Base-by-base conservation (phyloP, 768 basidiomycete species). In the Russula abietina region DNA sequence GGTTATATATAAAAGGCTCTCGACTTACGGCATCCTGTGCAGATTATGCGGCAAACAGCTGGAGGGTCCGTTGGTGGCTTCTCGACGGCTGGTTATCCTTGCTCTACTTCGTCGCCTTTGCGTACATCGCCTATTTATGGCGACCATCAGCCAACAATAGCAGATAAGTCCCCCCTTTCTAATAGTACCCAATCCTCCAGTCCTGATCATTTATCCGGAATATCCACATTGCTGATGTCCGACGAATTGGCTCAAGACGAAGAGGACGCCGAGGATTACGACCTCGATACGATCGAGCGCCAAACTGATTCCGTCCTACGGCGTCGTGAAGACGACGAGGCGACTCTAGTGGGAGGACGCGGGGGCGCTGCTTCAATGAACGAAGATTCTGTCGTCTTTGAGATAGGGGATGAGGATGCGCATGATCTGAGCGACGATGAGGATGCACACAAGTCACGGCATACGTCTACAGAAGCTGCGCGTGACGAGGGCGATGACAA, bases 191-290 rank as follows among this genome's bases (percentile, higher is more conserved):
- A 36, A 45, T 57, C 41, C 38, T 41, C n/a, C 22, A 39, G 63
- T 46, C 55, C 19, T 50, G 59, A 64, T 68, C 75, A 61, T 11
- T 70, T 60, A 59, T 60, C 55, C 61, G 41, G 26, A 75, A 75
- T 80, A 68, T 80, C 71, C 67, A 90, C 88, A 73, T 84, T 99
- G 65, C 86, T 93, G 39, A 94, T 98, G 89, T 95, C 92, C 28
- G 95, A 98, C 67, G 97, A 99, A 76, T 75, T 98, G 57, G 93
- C 97, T 28, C 93, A 95, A 75, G 89, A 94, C 69, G 93, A 95
- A 70, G 87, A 89, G 69, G 94, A 95, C 67, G 95, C 92, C 0
- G 91, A 97, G 71, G 89, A 94, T 71, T 95, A 93, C 69, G 93
- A 94, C 70, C 78, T 92, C 30, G 93, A 93, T 68, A 78, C 88